Conservation (phyloP, 768 basidiomycete species). For the Boletus reticulatus region DNA sequence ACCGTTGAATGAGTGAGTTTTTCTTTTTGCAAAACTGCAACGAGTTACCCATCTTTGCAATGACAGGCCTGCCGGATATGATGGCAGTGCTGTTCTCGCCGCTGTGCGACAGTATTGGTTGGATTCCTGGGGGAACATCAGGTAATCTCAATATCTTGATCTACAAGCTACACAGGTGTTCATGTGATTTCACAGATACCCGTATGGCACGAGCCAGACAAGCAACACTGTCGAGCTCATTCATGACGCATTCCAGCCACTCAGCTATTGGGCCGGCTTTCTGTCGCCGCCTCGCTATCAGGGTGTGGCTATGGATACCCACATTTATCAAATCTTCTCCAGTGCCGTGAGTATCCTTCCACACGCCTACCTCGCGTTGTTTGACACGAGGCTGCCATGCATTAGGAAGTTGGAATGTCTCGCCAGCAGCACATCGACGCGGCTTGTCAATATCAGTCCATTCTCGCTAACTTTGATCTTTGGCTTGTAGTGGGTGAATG, state of each 20-base stretch:
- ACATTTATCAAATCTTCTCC: constrained; percentile 76
- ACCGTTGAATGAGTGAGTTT: constrained; percentile 71
- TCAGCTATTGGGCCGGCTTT: constrained; percentile 68
- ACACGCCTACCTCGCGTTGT: not conserved
- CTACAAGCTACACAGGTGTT: not conserved
- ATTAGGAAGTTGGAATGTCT: constrained; percentile 45
- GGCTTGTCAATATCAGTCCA: constrained; percentile 50
- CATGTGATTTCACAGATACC: constrained; percentile 31
- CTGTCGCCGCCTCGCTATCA: constrained; percentile 49
- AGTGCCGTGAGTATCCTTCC: constrained; percentile 41
- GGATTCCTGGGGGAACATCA: constrained; percentile 73
- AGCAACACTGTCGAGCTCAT: constrained; percentile 64
- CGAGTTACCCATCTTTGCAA: not conserved
- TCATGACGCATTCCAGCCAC: constrained; percentile 77
- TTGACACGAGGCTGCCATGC: constrained; percentile 19
- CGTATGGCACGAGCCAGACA: constrained; percentile 40
- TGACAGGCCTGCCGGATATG: constrained; percentile 72
- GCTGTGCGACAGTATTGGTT: constrained; percentile 62
- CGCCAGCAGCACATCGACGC: constrained; percentile 55
- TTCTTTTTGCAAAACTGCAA: not conserved
- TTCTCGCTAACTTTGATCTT: constrained; percentile 54
- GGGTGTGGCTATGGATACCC: constrained; percentile 78
- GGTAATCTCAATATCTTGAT: constrained; percentile 36
- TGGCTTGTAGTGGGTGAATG: constrained; percentile 91
- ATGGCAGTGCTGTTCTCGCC: constrained; percentile 48